Conservation (phyloP, 2,329 filamentous ascomycete species). For the Fusarium liriodendri region DNA sequence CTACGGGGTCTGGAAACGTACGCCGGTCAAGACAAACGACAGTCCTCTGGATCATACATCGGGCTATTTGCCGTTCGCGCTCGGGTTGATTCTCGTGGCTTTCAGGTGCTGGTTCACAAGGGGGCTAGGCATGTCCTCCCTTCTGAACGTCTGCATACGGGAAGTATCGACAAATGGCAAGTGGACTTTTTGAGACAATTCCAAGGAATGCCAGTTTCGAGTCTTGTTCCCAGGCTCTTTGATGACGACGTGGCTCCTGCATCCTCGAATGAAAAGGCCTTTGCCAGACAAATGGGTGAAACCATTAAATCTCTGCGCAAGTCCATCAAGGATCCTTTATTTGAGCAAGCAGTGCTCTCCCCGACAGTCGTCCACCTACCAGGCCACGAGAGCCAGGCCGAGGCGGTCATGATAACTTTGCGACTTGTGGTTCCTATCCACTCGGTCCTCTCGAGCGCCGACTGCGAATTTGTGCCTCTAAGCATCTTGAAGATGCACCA, state of each 20-base stretch:
- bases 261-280: conserved; percentile 54
- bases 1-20: conserved; percentile 75
- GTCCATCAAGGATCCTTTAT: conserved; percentile 56
- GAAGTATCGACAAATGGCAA: conserved; percentile 65
- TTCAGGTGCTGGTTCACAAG: conserved; percentile 71
- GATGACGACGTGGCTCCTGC: conserved; percentile 48
- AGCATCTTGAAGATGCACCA: conserved; percentile 75
- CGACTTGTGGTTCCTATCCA: conserved; percentile 71
- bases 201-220: conserved; percentile 53
- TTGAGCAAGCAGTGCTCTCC: conserved; percentile 58
- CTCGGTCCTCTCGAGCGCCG: conserved; percentile 59
- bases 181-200: conserved; percentile 63
- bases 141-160: conserved; percentile 63
- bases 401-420: conserved; percentile 60
- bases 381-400: conserved; percentile 36
- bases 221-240: conserved; percentile 45
- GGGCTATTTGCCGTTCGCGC: conserved; percentile 68
- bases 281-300: conserved; percentile 57
- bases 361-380: conserved; percentile 56
- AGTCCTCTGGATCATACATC: conserved; percentile 65
- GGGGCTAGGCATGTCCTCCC: conserved; percentile 69
- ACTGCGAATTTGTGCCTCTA: conserved; percentile 69
- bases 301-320: conserved; percentile 53
- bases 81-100: conserved; percentile 60
- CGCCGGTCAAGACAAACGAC: conserved; percentile 56